A percentile compares a stretch with the other conserved stretches of the same genome.
Conservation (phyloP, 2,329 filamentous ascomycete genomes). For the Penicillium polonicum region DNA sequence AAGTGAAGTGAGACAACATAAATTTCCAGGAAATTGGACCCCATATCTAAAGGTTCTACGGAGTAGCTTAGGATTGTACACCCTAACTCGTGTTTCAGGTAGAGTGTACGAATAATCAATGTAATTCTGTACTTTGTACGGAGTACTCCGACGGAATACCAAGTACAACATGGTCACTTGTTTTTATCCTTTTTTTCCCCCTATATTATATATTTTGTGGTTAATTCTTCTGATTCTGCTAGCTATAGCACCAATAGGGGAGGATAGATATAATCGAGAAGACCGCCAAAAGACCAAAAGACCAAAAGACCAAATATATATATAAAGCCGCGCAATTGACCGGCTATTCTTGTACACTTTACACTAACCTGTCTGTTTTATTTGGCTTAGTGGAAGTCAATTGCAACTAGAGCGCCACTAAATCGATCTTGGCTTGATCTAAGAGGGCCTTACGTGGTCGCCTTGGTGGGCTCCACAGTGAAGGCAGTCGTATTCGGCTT, state of each 20-base stretch:
- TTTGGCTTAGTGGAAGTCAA: conserved; percentile 1
- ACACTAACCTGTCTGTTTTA: not conserved
- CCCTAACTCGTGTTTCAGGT: too few relatives aligned
- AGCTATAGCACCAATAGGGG: not conserved
- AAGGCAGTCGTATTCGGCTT: conserved; percentile 4
- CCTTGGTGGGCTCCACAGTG: not conserved
- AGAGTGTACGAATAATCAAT: too few relatives aligned
- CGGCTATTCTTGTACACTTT: not conserved
- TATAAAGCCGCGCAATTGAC: too few relatives aligned
- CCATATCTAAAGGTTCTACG: not conserved
- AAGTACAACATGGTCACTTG: too few relatives aligned
- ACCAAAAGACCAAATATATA: too few relatives aligned
- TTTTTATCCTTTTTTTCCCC: too few relatives aligned
- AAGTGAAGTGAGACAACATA: not conserved
- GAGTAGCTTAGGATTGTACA: not conserved
- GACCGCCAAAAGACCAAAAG: too few relatives aligned
- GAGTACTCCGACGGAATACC: too few relatives aligned
- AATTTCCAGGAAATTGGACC: not conserved
- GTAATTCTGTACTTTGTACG: too few relatives aligned
- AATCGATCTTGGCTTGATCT: conserved; percentile 6
- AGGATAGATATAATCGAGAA: not conserved
- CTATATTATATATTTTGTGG: not conserved
- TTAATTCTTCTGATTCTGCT: too few relatives aligned
- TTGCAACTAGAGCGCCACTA: conserved; percentile 4
- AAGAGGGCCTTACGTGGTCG: conserved; percentile 3